Evolutionary conservation across 495 filamentous ascomycete species (phyloP).

Genomic region (Astrocystis sublimbata): DNA sequence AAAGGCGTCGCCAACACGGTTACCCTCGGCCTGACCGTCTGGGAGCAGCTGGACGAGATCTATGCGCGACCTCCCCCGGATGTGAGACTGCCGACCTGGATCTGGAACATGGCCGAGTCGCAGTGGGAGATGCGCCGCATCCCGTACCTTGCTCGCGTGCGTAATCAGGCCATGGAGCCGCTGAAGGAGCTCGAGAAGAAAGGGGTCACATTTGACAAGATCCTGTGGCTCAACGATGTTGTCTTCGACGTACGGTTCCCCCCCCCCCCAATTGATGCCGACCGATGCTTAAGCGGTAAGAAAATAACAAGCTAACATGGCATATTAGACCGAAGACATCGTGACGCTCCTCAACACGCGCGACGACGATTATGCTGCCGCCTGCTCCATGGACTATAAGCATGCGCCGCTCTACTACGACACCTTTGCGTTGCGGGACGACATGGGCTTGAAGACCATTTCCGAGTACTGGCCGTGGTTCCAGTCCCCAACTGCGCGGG

Average conservation of each 20-base stretch:
- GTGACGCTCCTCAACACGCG: constrained; percentile 70
- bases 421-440: constrained; percentile 81
- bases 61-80: constrained; percentile 44
- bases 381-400: constrained; percentile 77
- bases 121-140: constrained; percentile 62
- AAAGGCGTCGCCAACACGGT: constrained; percentile 56
- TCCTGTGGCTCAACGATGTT: constrained; percentile 78
- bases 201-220: constrained; percentile 60
- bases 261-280: background rate
- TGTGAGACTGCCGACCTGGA: constrained; percentile 51
- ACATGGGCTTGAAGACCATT: constrained; percentile 57
- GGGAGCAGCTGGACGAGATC: constrained; percentile 57
- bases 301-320: constrained; percentile 11
- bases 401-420: constrained; percentile 74
- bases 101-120: constrained; percentile 52
- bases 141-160: constrained; percentile 64
- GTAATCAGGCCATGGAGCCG: constrained; percentile 59
- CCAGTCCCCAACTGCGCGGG: constrained; percentile 56
- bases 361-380: constrained; percentile 72
- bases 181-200: constrained; percentile 38
- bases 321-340: constrained; percentile 60
- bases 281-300: background rate
- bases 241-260: constrained; percentile 60
- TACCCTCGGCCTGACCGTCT: constrained; percentile 54
- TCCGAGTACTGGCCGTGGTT: constrained; percentile 74